phyloP scores from a whole-genome alignment of 1,284 basidiomycete genomes.

The Sanguinoderma infundibulare region DNA sequence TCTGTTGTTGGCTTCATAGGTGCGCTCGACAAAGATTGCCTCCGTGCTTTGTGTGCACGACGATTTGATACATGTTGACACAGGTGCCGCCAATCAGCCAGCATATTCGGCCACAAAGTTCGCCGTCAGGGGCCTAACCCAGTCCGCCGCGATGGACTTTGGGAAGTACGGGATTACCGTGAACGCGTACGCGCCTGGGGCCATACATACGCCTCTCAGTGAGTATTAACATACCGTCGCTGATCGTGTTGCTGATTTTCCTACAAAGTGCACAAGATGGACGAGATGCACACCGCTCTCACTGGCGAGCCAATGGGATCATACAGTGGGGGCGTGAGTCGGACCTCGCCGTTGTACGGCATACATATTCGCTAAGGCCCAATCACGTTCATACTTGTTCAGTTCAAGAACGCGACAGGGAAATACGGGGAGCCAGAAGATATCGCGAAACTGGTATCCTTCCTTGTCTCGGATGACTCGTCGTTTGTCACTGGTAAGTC shows the following conservation, averaged over 20 bases:
- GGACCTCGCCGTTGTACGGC: neutral
- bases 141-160: conserved; percentile 21
- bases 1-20: conserved; percentile 27
- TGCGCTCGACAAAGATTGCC: neutral
- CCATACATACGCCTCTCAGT: conserved; percentile 11
- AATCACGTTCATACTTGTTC: neutral
- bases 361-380: neutral
- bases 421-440: conserved; percentile 36
- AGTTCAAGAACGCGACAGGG: conserved; percentile 5
- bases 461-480: conserved; percentile 37
- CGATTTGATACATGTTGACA: neutral
- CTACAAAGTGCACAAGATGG: neutral
- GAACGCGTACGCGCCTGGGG: conserved; percentile 25
- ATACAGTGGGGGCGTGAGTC: neutral
- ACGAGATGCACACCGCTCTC: neutral
- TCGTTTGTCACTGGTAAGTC: conserved; percentile 38
- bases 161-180: conserved; percentile 25
- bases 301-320: neutral
- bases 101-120: conserved; percentile 32
- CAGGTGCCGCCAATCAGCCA: conserved; percentile 15
- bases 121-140: conserved; percentile 35
- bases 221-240: neutral
- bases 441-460: conserved; percentile 41
- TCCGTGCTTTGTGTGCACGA: too few species aligned
- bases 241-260: neutral